phyloP scores from a whole-genome alignment of 2,329 filamentous ascomycete genomes.

The Fusarium verrucosum region DNA sequence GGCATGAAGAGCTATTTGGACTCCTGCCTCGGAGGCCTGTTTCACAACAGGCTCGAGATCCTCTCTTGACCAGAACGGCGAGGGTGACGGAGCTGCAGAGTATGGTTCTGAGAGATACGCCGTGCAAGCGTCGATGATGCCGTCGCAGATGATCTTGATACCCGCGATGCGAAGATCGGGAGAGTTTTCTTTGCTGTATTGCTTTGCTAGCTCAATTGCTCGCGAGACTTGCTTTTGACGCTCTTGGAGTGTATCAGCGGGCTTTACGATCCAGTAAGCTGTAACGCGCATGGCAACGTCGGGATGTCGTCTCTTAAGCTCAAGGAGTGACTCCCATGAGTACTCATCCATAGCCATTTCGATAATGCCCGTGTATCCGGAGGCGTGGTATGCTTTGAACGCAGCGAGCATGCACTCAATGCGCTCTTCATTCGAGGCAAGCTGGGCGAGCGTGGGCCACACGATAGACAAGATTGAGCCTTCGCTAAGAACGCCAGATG shows the following conservation, averaged over 20 bases:
- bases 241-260: conserved; percentile 52
- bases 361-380: conserved; percentile 64
- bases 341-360: conserved; percentile 71
- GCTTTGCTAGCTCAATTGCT: conserved; percentile 55
- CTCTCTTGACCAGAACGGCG: conserved; percentile 63
- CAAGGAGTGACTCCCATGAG: conserved; percentile 61
- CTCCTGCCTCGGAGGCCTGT: conserved; percentile 59
- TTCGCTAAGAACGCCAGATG: conserved; percentile 62
- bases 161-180: conserved; percentile 62
- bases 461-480: conserved; percentile 62
- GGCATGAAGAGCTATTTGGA: conserved; percentile 71
- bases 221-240: conserved; percentile 60
- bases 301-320: conserved; percentile 49
- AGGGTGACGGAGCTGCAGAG: conserved; percentile 52
- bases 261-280: conserved; percentile 67
- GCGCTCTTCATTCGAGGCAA: conserved; percentile 59
- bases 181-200: conserved; percentile 48
- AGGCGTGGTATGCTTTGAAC: conserved; percentile 59
- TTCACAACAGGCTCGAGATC: conserved; percentile 64
- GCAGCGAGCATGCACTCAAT: conserved; percentile 59
- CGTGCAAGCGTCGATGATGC: conserved; percentile 71
- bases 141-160: conserved; percentile 71
- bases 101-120: conserved; percentile 68
- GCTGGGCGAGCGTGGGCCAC: conserved; percentile 63
- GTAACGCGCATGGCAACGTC: conserved; percentile 56